Conservation (phyloP, 192 early-diverging fungal genomes). For the Entophlyctis helioformis region DNA sequence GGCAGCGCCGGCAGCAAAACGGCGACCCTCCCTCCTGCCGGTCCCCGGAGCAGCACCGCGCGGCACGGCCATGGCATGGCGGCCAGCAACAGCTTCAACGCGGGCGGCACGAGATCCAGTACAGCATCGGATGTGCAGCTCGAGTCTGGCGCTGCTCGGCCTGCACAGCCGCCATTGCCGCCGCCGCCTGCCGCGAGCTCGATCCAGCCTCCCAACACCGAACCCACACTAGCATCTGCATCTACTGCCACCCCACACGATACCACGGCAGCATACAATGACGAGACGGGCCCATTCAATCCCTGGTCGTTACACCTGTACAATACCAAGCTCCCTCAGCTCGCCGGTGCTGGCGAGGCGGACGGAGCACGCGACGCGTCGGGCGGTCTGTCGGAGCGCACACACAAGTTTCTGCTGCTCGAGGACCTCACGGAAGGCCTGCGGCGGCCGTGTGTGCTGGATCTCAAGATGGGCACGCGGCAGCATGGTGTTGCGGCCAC, state of each 20-base stretch:
- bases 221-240: background rate
- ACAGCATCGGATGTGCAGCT: no score
- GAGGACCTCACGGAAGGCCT: conserved; percentile 87
- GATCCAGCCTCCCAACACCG: background rate
- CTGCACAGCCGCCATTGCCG: no score
- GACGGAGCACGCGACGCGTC: background rate
- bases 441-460: conserved; percentile 85
- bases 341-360: background rate
- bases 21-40: no score
- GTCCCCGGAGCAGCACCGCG: no score
- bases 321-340: conserved; percentile 22
- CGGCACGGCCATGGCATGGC: no score
- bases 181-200: background rate
- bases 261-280: no score
- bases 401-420: conserved; percentile 79
- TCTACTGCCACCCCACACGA: no score
- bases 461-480: conserved; percentile 97
- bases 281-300: conserved; percentile 9
- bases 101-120: no score
- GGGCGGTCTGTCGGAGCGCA: no score
- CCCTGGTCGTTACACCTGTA: conserved; percentile 40
- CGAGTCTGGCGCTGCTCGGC: no score
- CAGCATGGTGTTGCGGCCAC: conserved; percentile 88
- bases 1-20: no score
- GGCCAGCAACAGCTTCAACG: no score